phyloP scores from a whole-genome alignment of 306 rosid species.

The Vigna radiata region DNA sequence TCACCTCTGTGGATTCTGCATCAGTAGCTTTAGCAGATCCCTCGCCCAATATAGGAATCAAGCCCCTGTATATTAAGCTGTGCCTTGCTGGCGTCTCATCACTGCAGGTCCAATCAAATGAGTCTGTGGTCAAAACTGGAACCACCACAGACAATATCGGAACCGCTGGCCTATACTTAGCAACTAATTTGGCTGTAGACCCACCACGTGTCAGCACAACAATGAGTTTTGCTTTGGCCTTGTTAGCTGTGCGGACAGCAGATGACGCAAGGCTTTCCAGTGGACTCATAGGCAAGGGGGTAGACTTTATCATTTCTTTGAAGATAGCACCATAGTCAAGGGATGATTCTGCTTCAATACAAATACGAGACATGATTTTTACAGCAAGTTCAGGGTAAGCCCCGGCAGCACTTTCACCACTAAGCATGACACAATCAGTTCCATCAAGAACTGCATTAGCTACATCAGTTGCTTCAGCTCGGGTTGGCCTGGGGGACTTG shows the following conservation, averaged over 20 bases:
- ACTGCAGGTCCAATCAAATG: constrained; percentile 91
- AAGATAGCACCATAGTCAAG: constrained; percentile 88
- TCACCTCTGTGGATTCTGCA: constrained; percentile 96
- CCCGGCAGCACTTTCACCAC: constrained; percentile 99
- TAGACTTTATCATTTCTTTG: constrained; percentile 93
- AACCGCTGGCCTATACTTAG: constrained; percentile 94
- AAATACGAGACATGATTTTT: constrained; percentile 91
- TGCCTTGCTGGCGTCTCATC: constrained; percentile 95
- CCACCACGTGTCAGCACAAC: constrained; percentile 95
- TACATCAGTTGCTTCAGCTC: constrained; percentile 96
- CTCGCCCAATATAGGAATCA: constrained; percentile 90
- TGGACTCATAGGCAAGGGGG: constrained; percentile 98
- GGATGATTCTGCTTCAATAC: constrained; percentile 94
- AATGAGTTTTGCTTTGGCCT: constrained; percentile 88
- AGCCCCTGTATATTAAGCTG: constrained; percentile 91
- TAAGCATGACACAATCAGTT: constrained; percentile 96
- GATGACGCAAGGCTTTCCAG: constrained; percentile 98
- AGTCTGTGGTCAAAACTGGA: constrained; percentile 88
- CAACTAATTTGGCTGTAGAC: constrained; percentile 86
- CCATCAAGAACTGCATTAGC: constrained; percentile 98
- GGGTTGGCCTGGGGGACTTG: constrained; percentile 95
- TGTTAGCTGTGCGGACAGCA: constrained; percentile 91
- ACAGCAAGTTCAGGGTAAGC: constrained; percentile 93
- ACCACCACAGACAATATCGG: constrained; percentile 93
- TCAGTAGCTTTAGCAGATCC: constrained; percentile 99